Conservation (phyloP, 805 yeast species). For the Yamadazyma phyllophila region DNA sequence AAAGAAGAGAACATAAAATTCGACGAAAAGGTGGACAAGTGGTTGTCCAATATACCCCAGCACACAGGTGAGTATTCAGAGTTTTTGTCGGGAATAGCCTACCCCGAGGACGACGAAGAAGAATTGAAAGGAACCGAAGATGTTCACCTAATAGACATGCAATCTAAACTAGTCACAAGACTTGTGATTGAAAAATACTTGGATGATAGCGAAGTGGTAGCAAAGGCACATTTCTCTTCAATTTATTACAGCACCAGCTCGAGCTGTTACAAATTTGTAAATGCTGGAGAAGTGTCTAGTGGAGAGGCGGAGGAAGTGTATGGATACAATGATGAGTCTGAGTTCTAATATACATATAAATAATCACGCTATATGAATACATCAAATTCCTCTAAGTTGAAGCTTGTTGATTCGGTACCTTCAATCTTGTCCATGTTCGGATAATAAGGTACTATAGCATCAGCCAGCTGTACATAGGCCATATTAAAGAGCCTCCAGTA, state of each 20-base stretch:
- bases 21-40: slow-evolving; percentile 60
- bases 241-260: too few relatives aligned
- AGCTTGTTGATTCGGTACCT: slow-evolving; percentile 18
- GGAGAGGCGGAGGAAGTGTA: not conserved
- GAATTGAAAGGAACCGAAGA: slow-evolving; percentile 13
- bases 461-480: slow-evolving; percentile 70
- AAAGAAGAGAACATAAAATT: slow-evolving; percentile 60
- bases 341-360: not conserved
- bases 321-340: not conserved
- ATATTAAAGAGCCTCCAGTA: slow-evolving; percentile 84
- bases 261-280: too few relatives aligned
- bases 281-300: too few relatives aligned
- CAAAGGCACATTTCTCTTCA: not conserved
- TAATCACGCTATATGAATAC: slow-evolving; percentile 25
- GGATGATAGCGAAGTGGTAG: slow-evolving; percentile 23
- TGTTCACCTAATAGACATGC: slow-evolving; percentile 44
- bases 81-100: slow-evolving; percentile 44
- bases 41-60: slow-evolving; percentile 61
- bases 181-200: slow-evolving; percentile 41
- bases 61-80: slow-evolving; percentile 9
- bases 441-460: slow-evolving; percentile 78
- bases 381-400: slow-evolving; percentile 52
- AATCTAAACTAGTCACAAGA: slow-evolving; percentile 51
- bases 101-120: slow-evolving; percentile 20
- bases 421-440: slow-evolving; percentile 51